Evolutionary conservation across 1,284 basidiomycete species (phyloP), one percentile per base, ranked within the genome.

Genomic region (Rhizoctonia solani): DNA sequence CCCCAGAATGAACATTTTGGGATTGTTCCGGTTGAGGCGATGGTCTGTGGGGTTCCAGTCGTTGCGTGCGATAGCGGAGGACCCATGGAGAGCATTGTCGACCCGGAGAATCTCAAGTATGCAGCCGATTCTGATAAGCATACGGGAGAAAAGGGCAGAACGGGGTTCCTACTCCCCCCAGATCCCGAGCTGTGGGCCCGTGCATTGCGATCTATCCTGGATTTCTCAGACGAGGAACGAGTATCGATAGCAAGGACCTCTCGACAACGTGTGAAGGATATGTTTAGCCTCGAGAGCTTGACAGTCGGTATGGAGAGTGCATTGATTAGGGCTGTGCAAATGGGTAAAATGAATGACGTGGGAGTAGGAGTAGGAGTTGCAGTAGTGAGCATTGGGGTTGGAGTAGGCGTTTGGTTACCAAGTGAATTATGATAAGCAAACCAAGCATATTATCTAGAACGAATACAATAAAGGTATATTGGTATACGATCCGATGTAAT

Each of bases 1-100:
- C 96, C 97, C 0, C 81, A 85, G 1, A 95, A 97, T 76, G 96
- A 99, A 75, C 96, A 99, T 77, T 97, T 99, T 75, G 96, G 96
- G 1, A 98, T 99, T 72, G 95, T 92, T 0, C 96, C 96, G 0
- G 85, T 98, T 4, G 97, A 99, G 76, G 95, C 87, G 0, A 98
- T 98, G 94, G 85, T 88, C 1, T 95, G 90, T 69, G 92, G 93
- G 1, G 76, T 98, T 0, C 94, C 95, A 0, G 91, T 99, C 0
- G 77, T 99, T 4, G 95, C 95, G 0, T 92, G 90, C 72, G 82
- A 95, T 76, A 90, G 85, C 56, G 96, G 97, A 34, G 96, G 96
- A 0, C 96, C 97, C 0, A 90, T 87, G 0, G 96, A 99, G 78
- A 96, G 90, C 50, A 79, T 98, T 21, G 77, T 95, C 9, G 85